Conservation (phyloP, 2,329 filamentous ascomycete species). For the Colletotrichum paranaense region DNA sequence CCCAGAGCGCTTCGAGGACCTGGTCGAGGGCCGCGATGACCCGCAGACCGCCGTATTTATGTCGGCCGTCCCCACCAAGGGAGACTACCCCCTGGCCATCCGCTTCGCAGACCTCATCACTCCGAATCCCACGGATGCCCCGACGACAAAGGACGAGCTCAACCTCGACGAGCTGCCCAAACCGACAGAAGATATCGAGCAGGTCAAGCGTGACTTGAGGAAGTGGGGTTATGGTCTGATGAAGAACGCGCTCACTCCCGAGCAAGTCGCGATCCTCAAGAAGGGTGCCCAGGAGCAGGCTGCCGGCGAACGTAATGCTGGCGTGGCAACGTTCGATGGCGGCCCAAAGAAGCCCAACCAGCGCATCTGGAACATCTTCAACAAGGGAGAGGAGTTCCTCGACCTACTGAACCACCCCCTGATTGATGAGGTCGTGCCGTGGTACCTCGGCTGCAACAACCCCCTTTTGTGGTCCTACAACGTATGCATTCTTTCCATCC, state of each 20-base stretch:
- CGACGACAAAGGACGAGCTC: neutral
- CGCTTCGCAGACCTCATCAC: conserved; percentile 6
- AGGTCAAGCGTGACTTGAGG: conserved; percentile 16
- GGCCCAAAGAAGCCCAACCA: conserved; percentile 8
- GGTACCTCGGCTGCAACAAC: neutral
- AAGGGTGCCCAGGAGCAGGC: conserved; percentile 13
- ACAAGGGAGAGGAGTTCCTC: conserved; percentile 19
- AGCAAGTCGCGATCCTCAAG: conserved; percentile 14
- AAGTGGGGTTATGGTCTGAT: conserved; percentile 26
- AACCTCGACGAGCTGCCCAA: neutral
- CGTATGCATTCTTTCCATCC: neutral
- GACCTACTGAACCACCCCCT: conserved; percentile 23
- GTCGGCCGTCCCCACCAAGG: neutral
- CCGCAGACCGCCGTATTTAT: neutral
- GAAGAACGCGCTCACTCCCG: conserved; percentile 11
- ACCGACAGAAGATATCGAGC: conserved; percentile 19
- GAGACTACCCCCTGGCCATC: neutral
- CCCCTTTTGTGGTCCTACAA: neutral
- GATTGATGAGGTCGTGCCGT: conserved; percentile 23
- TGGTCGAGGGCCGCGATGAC: neutral
- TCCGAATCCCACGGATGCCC: neutral
- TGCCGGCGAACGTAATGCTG: conserved; percentile 14
- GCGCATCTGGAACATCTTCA: conserved; percentile 17
- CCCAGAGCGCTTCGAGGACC: neutral
- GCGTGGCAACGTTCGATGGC: neutral